Percentiles rank a stretch among this genome's conserved stretches.
phyloP scores from a whole-genome alignment of 805 yeast species.

The Kluyveromyces siamensis region DNA sequence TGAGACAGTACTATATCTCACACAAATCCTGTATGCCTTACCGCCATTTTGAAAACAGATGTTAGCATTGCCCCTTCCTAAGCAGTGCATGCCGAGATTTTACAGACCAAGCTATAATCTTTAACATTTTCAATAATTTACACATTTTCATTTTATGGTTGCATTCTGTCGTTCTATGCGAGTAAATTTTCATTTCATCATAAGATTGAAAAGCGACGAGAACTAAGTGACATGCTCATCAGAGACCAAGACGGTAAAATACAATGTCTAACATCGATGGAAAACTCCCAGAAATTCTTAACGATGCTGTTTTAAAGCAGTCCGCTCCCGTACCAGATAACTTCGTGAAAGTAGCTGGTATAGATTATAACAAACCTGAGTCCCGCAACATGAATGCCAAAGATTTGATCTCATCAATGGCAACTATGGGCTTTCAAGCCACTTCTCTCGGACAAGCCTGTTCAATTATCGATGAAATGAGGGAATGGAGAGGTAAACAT shows the following conservation, averaged over 20 bases:
- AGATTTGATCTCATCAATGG: conserved; percentile 76
- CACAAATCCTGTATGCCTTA: conserved; percentile 18
- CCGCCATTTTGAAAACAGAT: conserved; percentile 13
- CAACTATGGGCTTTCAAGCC: conserved; percentile 96
- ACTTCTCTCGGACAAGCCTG: conserved; percentile 79
- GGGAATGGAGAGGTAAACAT: conserved; percentile 84
- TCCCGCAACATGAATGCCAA: conserved; percentile 72
- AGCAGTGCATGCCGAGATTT: background rate
- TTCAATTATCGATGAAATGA: conserved; percentile 87
- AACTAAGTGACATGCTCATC: background rate
- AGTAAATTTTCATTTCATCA: background rate
- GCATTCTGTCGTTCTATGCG: background rate
- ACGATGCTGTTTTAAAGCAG: conserved; percentile 84
- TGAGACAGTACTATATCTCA: conserved; percentile 10
- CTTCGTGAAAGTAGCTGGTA: conserved; percentile 73
- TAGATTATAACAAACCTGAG: conserved; percentile 75
- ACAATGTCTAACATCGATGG: conserved; percentile 31
- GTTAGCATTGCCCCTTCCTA: conserved; percentile 24
- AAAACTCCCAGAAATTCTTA: conserved; percentile 59
- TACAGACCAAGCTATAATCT: background rate
- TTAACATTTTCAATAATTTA: background rate
- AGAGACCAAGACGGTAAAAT: background rate
- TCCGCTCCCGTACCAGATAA: conserved; percentile 81
- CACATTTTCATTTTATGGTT: background rate
- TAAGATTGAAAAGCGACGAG: background rate